Conservation (phyloP, 805 yeast species). For the Metschnikowia sp. region DNA sequence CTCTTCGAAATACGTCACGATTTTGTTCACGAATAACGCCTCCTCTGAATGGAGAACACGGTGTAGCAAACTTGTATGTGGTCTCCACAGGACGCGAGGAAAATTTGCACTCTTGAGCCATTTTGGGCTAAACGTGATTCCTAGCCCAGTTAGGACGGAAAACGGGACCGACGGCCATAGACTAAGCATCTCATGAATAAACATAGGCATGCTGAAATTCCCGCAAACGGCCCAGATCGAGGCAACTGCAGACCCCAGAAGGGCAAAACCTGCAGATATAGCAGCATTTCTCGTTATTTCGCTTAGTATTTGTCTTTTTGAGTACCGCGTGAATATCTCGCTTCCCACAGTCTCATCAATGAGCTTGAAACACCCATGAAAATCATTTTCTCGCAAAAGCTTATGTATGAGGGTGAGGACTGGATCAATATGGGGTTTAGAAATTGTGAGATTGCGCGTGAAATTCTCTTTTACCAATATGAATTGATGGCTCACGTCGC, state of each 20-base stretch:
- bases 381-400: constrained; percentile 13
- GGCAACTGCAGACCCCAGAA: background rate
- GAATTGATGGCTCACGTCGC: constrained; percentile 10
- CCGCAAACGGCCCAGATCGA: background rate
- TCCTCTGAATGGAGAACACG: constrained; percentile 31
- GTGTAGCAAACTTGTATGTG: constrained; percentile 25
- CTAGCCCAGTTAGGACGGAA: background rate
- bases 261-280: background rate
- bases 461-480: constrained; percentile 11
- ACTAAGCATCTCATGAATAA: background rate
- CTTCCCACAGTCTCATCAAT: constrained; percentile 11
- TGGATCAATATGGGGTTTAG: background rate
- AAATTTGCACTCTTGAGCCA: constrained; percentile 1
- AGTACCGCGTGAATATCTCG: background rate
- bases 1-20: constrained; percentile 42
- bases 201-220: background rate
- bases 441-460: background rate
- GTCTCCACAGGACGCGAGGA: constrained; percentile 33
- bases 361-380: constrained; percentile 15
- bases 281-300: background rate
- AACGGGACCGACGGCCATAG: constrained; percentile 2
- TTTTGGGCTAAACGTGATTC: background rate
- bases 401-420: constrained; percentile 9
- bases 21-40: constrained; percentile 28
- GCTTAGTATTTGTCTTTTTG: background rate